phyloP scores from a whole-genome alignment of 1,284 basidiomycete genomes.

The Megacollybia platyphylla region DNA sequence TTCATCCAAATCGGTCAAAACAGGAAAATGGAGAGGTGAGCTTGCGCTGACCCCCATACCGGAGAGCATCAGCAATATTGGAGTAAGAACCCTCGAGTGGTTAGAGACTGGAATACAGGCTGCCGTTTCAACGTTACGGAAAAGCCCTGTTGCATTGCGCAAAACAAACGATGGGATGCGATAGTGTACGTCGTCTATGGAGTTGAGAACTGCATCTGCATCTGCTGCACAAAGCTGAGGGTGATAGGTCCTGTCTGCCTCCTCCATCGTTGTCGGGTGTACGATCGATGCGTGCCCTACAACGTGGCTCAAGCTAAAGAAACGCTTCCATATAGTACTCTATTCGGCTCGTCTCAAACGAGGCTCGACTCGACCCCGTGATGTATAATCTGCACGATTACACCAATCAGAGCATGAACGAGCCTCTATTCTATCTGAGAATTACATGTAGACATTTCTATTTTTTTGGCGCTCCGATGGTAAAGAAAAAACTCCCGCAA shows the following conservation, averaged over 20 bases:
- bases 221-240: neutral
- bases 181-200: neutral
- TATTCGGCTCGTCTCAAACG: too few relatives aligned
- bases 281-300: too few relatives aligned
- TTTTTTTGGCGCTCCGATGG: slow-evolving; percentile 1
- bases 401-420: too few relatives aligned
- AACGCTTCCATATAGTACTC: too few relatives aligned
- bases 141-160: neutral
- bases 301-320: too few relatives aligned
- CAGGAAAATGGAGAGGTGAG: slow-evolving; percentile 1
- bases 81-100: neutral
- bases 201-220: neutral
- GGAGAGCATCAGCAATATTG: slow-evolving; percentile 1
- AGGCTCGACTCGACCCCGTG: too few relatives aligned
- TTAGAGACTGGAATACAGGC: neutral
- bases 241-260: neutral
- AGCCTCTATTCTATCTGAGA: too few relatives aligned
- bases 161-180: slow-evolving; percentile 1
- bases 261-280: neutral
- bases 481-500: slow-evolving; percentile 45
- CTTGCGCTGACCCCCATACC: neutral
- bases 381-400: too few relatives aligned
- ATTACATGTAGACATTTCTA: neutral
- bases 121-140: neutral
- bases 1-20: neutral